Evolutionary conservation across 352 stramenopile species (phyloP).

Genomic region (Phytopythium chamaehyphon): DNA sequence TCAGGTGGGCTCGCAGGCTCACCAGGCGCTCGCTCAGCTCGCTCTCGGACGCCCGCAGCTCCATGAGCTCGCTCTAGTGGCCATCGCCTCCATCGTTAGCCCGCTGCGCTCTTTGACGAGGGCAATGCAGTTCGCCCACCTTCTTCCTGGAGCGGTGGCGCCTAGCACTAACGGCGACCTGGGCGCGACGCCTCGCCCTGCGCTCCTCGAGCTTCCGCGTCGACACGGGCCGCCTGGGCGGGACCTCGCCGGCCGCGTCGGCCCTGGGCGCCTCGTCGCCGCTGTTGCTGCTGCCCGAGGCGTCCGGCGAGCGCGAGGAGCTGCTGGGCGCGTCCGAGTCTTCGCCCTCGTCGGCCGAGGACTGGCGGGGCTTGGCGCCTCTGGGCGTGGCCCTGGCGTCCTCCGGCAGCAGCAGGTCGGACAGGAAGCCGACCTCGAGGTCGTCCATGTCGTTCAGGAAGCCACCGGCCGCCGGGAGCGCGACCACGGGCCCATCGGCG

Average conservation of each 20-base stretch:
- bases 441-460: slow-evolving; percentile 8
- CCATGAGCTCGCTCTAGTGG: slow-evolving; percentile 29
- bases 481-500: neutral
- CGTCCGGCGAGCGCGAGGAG: neutral
- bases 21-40: slow-evolving; percentile 28
- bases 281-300: neutral
- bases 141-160: slow-evolving; percentile 44
- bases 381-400: slow-evolving; percentile 16
- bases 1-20: slow-evolving; percentile 25
- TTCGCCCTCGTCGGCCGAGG: slow-evolving; percentile 1
- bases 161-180: slow-evolving; percentile 33
- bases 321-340: neutral
- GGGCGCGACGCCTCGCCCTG: slow-evolving; percentile 22
- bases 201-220: slow-evolving; percentile 7
- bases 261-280: neutral
- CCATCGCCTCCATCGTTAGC: neutral
- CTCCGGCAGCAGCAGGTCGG: slow-evolving; percentile 41
- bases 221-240: neutral
- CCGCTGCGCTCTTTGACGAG: neutral
- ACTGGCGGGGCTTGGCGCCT: neutral
- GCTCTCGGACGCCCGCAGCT: slow-evolving; percentile 27
- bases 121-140: neutral
- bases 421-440: slow-evolving; percentile 42
- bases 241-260: neutral
- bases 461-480: neutral